phyloP scores from a whole-genome alignment of 2,329 filamentous ascomycete genomes.

The Cordyceps javanica region DNA sequence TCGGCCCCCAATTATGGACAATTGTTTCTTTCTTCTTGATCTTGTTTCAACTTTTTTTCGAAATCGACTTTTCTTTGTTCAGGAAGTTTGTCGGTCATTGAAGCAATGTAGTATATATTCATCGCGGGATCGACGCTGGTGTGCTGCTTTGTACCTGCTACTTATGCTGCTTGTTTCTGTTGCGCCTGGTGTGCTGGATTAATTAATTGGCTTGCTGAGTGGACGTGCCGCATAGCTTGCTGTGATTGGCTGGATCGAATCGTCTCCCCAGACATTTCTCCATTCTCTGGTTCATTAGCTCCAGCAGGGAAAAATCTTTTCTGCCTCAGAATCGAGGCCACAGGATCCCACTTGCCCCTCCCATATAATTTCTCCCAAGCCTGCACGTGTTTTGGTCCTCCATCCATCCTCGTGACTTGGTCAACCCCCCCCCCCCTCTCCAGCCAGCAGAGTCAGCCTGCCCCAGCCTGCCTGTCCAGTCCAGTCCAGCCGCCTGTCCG shows the following conservation, averaged over 20 bases:
- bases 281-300: too few species aligned
- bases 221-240: not conserved
- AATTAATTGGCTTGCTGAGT: not conserved
- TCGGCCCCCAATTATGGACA: not conserved
- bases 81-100: too few species aligned
- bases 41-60: not conserved
- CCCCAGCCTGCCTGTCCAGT: too few species aligned
- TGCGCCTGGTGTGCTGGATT: not conserved
- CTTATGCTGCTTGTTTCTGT: too few species aligned
- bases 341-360: not conserved
- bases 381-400: constrained; percentile 35
- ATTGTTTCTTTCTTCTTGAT: not conserved
- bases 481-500: constrained; percentile 8
- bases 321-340: not conserved
- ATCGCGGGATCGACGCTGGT: too few species aligned
- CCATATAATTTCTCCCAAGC: constrained; percentile 31
- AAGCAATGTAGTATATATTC: too few species aligned
- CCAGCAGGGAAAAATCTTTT: not conserved
- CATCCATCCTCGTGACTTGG: constrained; percentile 33
- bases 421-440: too few species aligned
- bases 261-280: too few species aligned
- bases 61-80: too few species aligned
- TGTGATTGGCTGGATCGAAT: not conserved
- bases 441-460: too few species aligned
- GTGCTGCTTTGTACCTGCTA: too few species aligned